Conservation (phyloP, 345 rosid genomes). For the Pistacia integerrima region DNA sequence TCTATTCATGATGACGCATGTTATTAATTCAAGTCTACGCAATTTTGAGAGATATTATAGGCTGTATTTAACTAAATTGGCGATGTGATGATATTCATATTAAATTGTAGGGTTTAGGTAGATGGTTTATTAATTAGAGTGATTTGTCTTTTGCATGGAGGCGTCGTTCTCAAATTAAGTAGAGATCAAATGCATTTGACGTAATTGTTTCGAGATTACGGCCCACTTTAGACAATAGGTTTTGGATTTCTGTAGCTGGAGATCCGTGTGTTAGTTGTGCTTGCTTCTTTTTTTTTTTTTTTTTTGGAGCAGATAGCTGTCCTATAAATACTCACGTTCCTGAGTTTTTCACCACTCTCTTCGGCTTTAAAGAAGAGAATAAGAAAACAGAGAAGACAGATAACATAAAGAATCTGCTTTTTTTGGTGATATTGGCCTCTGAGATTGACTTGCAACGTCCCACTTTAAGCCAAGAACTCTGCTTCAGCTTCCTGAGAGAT, state of each 20-base stretch:
- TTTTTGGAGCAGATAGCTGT: not conserved
- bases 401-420: no score
- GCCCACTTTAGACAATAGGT: not conserved
- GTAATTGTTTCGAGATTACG: not conserved
- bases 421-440: no score
- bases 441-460: no score
- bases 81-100: not conserved
- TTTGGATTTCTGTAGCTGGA: not conserved
- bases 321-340: not conserved
- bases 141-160: conserved; percentile 21
- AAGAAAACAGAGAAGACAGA: no score
- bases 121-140: not conserved
- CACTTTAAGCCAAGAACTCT: no score
- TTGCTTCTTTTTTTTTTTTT: no score
- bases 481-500: no score
- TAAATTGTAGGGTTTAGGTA: no score
- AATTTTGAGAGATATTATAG: not conserved
- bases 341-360: not conserved
- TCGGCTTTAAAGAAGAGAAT: no score
- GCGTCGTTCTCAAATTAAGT: conserved; percentile 1
- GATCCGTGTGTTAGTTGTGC: conserved; percentile 14
- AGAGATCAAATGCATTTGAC: not conserved
- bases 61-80: not conserved
- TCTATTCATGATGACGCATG: no score
- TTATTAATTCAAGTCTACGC: no score